Base-by-base conservation (phyloP, 768 basidiomycete genomes). In the Phylloporus arenicola region DNA sequence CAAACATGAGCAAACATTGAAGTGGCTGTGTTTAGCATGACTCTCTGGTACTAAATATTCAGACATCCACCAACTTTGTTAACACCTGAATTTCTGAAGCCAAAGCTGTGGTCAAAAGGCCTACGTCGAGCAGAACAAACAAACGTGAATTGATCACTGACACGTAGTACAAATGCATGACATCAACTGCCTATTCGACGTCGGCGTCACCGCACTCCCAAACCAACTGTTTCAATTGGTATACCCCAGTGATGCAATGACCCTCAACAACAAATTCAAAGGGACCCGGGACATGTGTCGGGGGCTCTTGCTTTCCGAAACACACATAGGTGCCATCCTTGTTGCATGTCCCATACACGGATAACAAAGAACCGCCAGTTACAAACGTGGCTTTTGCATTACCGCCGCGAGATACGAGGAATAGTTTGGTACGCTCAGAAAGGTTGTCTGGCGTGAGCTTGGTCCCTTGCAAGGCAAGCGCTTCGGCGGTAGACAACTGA, bases 1-100 rank as follows among this genome's bases (percentile, higher is more conserved):
- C 53, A 62, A 62, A 62, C 50, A 59, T 2, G 24, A 25, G 30
- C 30, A 63, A 62, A 60, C 25, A 27, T 6, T 1, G 6, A 6
- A 6, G 25, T 27, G 25, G 25, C 25, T 27, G 25, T 27, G 25
- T 27, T 27, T 8, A 27, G 6, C 22, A 24, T 24, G n/a, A n/a
- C n/a, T n/a, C n/a, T n/a, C n/a, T n/a, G n/a, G n/a, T n/a, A n/a
- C n/a, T n/a, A n/a, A n/a, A n/a, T n/a, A n/a, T n/a, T n/a, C n/a
- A n/a, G n/a, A n/a, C n/a, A n/a, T n/a, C n/a, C 43, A 62, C 30
- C 30, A 31, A 31, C 25, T 4, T 25, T 25, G 7, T 7, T 7
- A 25, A 25, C 27, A 29, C 27, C 27, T 29, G 27, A 8, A 29
- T 29, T 2, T 29, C 27, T 7, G 25, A 25, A 25, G 25, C 25